Percentiles rank a stretch among this genome's conserved stretches.
phyloP scores from a whole-genome alignment of 331 rosid species.

The Quercus tomentella region DNA sequence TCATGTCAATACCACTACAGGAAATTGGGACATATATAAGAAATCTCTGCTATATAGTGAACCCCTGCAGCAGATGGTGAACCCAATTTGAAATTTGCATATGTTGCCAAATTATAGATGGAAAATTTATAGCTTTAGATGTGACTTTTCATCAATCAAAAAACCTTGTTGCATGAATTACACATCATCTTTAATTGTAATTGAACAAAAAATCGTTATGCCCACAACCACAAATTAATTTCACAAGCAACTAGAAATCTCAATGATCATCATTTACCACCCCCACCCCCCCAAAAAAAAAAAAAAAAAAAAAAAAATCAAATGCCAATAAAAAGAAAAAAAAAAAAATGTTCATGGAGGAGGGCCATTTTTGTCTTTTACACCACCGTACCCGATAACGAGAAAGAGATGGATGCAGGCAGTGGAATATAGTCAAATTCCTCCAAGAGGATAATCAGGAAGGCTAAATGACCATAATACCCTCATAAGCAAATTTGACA shows the following conservation, averaged over 20 bases:
- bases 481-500: conserved; percentile 17
- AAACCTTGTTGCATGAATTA: not conserved
- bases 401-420: conserved; percentile 19
- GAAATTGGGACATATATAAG: not conserved
- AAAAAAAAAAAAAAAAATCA: not conserved
- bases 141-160: not conserved
- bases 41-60: not conserved
- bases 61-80: not conserved
- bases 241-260: not conserved
- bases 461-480: conserved; percentile 41
- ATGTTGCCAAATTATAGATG: not conserved
- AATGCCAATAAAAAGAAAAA: not conserved
- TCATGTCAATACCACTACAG: not conserved
- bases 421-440: conserved; percentile 21
- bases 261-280: too few species aligned
- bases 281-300: not conserved
- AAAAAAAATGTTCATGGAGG: conserved; percentile 5
- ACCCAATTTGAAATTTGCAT: not conserved
- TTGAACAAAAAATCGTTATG: not conserved
- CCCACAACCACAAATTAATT: not conserved
- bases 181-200: not conserved
- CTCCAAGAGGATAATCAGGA: conserved; percentile 13
- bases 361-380: conserved; percentile 45
- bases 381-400: conserved; percentile 14
- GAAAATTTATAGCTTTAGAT: not conserved